Conservation (phyloP, 2,329 filamentous ascomycete species). For the Apiospora pterosperma region DNA sequence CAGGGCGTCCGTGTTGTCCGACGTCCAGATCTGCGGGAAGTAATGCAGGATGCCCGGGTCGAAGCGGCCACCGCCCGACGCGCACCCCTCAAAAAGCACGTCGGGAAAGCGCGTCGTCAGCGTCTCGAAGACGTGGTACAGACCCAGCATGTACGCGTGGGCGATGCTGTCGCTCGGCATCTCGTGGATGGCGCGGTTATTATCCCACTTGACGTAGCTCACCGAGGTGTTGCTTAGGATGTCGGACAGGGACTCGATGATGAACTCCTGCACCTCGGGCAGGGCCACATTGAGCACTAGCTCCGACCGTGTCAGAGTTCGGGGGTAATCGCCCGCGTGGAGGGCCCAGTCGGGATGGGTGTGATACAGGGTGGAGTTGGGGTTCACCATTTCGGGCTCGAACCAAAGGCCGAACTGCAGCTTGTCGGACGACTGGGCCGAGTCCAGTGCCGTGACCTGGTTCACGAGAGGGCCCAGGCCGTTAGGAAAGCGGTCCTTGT, state of each 20-base stretch:
- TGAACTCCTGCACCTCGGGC: slow-evolving; percentile 59
- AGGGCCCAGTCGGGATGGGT: slow-evolving; percentile 63
- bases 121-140: slow-evolving; percentile 60
- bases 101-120: slow-evolving; percentile 58
- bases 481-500: slow-evolving; percentile 55
- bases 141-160: slow-evolving; percentile 60
- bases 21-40: slow-evolving; percentile 65
- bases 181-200: slow-evolving; percentile 64
- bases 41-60: slow-evolving; percentile 62
- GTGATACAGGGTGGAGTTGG: slow-evolving; percentile 57
- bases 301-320: slow-evolving; percentile 54
- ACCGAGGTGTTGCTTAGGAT: slow-evolving; percentile 53
- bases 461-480: slow-evolving; percentile 51
- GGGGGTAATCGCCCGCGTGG: slow-evolving; percentile 52
- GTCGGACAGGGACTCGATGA: slow-evolving; percentile 52
- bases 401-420: slow-evolving; percentile 64
- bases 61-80: slow-evolving; percentile 61
- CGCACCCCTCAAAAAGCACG: slow-evolving; percentile 64
- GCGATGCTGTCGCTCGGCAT: slow-evolving; percentile 47
- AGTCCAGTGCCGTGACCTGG: slow-evolving; percentile 28
- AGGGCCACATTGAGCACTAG: slow-evolving; percentile 60
- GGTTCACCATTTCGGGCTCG: slow-evolving; percentile 66
- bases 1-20: slow-evolving; percentile 61
- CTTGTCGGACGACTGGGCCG: slow-evolving; percentile 39
- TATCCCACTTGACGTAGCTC: slow-evolving; percentile 65